Evolutionary conservation across 441 rosid species (phyloP).

Genomic region (Pelargonium cotyledonis): DNA sequence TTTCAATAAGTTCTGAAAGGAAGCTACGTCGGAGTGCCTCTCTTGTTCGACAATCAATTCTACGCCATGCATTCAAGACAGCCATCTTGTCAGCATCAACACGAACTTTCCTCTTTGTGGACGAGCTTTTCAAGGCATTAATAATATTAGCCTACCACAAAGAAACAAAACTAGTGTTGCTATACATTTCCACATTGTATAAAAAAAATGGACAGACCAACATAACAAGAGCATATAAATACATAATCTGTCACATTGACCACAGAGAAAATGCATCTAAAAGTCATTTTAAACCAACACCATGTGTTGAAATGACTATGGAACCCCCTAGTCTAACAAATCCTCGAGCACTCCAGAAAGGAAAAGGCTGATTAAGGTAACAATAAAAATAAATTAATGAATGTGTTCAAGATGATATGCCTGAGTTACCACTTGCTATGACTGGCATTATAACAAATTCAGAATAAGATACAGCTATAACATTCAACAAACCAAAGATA

Average conservation of each 20-base stretch:
- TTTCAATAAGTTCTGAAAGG: slow-evolving; percentile 64
- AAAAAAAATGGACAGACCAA: background rate
- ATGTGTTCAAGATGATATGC: background rate
- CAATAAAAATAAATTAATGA: background rate
- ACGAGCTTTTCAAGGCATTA: slow-evolving; percentile 31
- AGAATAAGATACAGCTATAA: background rate
- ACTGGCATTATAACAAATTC: background rate
- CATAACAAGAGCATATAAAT: background rate
- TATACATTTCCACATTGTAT: slow-evolving; percentile 12
- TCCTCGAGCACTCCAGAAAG: background rate
- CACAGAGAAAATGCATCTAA: background rate
- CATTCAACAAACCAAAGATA: too few species aligned
- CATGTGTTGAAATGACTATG: too few species aligned
- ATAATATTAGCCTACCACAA: slow-evolving; percentile 55
- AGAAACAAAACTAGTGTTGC: slow-evolving; percentile 15
- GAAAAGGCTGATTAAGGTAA: background rate
- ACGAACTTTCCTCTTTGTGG: slow-evolving; percentile 41
- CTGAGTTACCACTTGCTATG: background rate
- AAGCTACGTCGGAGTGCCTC: slow-evolving; percentile 87
- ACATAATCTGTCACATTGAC: too few species aligned
- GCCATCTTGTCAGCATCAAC: slow-evolving; percentile 57
- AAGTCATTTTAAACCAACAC: background rate
- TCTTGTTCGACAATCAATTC: slow-evolving; percentile 77
- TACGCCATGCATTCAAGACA: slow-evolving; percentile 72
- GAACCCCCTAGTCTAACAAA: background rate